Conservation (phyloP, 768 basidiomycete species). For the Psilocybe tampanensis region DNA sequence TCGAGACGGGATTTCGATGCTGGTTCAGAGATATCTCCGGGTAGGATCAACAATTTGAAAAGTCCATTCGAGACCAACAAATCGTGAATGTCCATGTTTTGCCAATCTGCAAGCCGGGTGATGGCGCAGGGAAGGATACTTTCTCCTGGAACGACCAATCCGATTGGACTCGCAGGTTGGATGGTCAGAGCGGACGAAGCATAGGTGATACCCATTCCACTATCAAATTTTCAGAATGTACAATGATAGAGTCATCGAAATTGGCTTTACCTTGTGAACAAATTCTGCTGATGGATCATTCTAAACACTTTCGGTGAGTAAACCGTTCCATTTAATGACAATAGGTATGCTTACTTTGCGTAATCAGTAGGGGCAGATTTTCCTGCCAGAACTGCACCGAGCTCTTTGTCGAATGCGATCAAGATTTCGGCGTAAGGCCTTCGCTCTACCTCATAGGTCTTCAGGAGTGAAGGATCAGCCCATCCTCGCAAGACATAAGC, state of each 20-base stretch:
- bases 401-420: conserved; percentile 3
- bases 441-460: conserved; percentile 5
- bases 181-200: conserved; percentile 3
- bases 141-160: conserved; percentile 4
- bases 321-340: background rate
- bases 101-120: conserved; percentile 9
- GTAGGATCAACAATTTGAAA: conserved; percentile 8
- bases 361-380: conserved; percentile 1
- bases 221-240: background rate
- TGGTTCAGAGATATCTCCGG: background rate
- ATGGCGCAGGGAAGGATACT: conserved; percentile 5
- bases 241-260: too few species aligned
- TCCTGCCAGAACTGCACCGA: background rate
- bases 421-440: background rate
- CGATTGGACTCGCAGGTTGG: background rate
- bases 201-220: conserved; percentile 13
- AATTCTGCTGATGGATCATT: conserved; percentile 5
- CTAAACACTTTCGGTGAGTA: background rate
- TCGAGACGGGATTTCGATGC: background rate
- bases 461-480: conserved; percentile 1
- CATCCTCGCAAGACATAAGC: conserved; percentile 5
- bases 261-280: conserved; percentile 10
- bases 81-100: conserved; percentile 3
- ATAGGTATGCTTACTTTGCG: background rate
- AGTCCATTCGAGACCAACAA: conserved; percentile 7